Evolutionary conservation across 2,329 filamentous ascomycete species (phyloP).

Genomic region (Pseudogymnoascus sp.): DNA sequence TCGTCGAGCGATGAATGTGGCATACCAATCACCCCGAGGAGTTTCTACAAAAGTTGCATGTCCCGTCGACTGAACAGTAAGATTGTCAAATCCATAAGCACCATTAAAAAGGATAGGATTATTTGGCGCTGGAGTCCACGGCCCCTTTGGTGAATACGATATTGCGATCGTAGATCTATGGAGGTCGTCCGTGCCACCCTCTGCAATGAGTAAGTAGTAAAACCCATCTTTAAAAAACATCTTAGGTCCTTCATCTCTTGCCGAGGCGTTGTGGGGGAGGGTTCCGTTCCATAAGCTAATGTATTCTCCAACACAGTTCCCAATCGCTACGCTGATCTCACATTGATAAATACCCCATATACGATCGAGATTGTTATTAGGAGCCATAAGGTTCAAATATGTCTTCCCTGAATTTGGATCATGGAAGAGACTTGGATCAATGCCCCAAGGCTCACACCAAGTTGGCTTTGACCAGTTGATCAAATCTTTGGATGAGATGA

Average conservation of each 20-base stretch:
- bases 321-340: slow-evolving; percentile 11
- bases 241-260: slow-evolving; percentile 13
- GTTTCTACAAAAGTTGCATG: slow-evolving; percentile 15
- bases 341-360: slow-evolving; percentile 16
- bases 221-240: slow-evolving; percentile 13
- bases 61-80: slow-evolving; percentile 16
- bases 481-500: slow-evolving; percentile 12
- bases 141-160: slow-evolving; percentile 11
- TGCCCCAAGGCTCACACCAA: slow-evolving; percentile 15
- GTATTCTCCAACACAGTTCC: slow-evolving; percentile 15
- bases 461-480: slow-evolving; percentile 12
- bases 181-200: slow-evolving; percentile 14
- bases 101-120: slow-evolving; percentile 16
- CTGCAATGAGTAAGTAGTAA: slow-evolving; percentile 14
- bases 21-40: slow-evolving; percentile 13
- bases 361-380: slow-evolving; percentile 14
- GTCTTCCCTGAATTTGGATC: slow-evolving; percentile 11
- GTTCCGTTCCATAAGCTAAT: slow-evolving; percentile 15
- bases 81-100: slow-evolving; percentile 13
- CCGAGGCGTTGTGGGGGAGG: slow-evolving; percentile 7
- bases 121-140: slow-evolving; percentile 12
- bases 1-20: slow-evolving; percentile 14
- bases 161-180: slow-evolving; percentile 13
- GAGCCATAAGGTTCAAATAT: slow-evolving; percentile 15
- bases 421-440: slow-evolving; percentile 14